Evolutionary conservation across 208 protist species (phyloP), one percentile per base, ranked within the genome.

Genomic region (Leptomonas pyrrhocoris): DNA sequence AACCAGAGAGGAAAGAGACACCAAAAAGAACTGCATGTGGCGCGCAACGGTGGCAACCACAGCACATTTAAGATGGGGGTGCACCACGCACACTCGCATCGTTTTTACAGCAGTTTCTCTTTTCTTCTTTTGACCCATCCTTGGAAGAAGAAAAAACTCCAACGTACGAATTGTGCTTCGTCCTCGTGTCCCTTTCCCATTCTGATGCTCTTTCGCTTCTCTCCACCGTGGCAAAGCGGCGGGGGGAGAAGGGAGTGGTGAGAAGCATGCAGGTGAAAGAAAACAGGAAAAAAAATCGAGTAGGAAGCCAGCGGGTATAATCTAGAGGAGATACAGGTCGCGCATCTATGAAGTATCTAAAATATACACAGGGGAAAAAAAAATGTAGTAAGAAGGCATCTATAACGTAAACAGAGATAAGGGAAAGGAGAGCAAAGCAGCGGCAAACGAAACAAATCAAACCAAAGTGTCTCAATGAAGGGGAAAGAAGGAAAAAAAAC

Each of bases 291-390:
- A 50, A 18, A 38, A 49, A 63, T 2, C 19, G 42, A 2, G 23
- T 8, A 55, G 30, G 15, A 57, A 3, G 31, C 13, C 21, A 30
- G 36, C 13, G 56, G 1, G 12, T 19, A 68, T n/a, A 23, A 56
- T 58, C 51, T 48, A 64, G 63, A 40, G 55, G 5, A 76, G 42
- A 72, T 49, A 76, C 56, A 70, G 57, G 9, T 27, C 42, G 68
- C 31, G 42, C 43, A 66, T 61, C 65, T 42, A 80, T 46, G 15
- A 34, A 61, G 43, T 46, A 57, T 73, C 48, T 63, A 50, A 11
- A 48, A 48, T 69, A 57, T 23, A 75, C 54, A 62, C 16, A 30
- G 62, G 19, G 56, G 16, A 46, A 72, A 53, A 61, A 63, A 84
- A 79, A 78, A 79, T 55, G 16, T 38, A 3, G 34, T 38, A 38